Base-by-base conservation (phyloP, 2,329 filamentous ascomycete species). In the Clathrospora elynae region DNA sequence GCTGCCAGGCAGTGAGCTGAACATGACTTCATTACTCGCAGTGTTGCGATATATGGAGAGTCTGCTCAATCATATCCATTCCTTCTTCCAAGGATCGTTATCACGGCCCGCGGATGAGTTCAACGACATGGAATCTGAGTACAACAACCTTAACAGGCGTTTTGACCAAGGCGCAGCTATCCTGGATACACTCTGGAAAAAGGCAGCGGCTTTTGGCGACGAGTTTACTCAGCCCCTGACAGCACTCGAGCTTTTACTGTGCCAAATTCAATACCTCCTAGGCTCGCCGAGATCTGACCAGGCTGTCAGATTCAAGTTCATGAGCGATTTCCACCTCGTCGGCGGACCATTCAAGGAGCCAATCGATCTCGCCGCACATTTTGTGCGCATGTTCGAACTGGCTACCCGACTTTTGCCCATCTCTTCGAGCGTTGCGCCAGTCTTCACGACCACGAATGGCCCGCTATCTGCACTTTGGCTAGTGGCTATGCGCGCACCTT, bases 381-480 rank as follows among this genome's bases (percentile, higher is more conserved):
- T 51, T 35, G 10, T 44, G 18, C 30, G 31, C n/a, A 43, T 64
- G 46, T 49, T 62, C 32, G 34, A 50, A 11, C 32, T 60, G 31
- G 53, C 47, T 25, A 49, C 31, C 11, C 45, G 37, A 28, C 46
- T 53, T 3, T 40, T 49, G 13, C 35, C 35, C 33, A 53, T 35
- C 33, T 24, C 34, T 33, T 25, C n/a, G 23, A 29, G 6, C 35
- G 24, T 25, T 18, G 36, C 54, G 0, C 64, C 66, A 1, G 53
- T 65, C 2, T 69, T 67, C 42, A 55, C 59, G 2, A 56, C 57
- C 1, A 42, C 53, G 7, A 55, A 56, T 2, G 62, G 64, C 4
- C 38, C 64, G 5, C 35, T 62, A 3, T 44, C 57, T 9, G 63
- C 53, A 1, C 43, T 69, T 23, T 68, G 59, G 60, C 41, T 61